Evolutionary conservation across 148 eudicot genomes (phyloP).

Genomic region (Fagopyrum homotropicum): DNA sequence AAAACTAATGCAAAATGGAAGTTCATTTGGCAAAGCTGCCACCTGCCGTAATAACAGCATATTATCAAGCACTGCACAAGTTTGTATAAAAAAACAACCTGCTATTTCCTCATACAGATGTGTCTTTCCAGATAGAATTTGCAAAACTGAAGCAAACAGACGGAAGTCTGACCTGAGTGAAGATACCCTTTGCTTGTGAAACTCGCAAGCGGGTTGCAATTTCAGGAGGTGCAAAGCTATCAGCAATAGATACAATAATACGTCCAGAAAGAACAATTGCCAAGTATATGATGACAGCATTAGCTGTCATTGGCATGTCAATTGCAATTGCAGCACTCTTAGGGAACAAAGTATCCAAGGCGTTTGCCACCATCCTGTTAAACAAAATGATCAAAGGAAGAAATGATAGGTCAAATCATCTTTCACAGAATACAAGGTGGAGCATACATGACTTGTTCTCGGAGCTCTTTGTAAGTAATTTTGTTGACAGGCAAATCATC

Average conservation of each 20-base stretch:
- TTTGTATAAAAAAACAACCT: neutral
- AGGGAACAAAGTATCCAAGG: constrained; percentile 56
- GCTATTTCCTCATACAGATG: neutral
- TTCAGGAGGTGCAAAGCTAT: constrained; percentile 87
- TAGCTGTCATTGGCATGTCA: constrained; percentile 92
- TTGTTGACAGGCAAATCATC: constrained; percentile 44
- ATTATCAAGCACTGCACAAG: neutral
- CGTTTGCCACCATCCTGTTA: constrained; percentile 79
- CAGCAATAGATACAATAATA: constrained; percentile 84
- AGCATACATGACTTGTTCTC: constrained; percentile 79
- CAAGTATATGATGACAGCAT: constrained; percentile 81
- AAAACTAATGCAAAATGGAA: neutral
- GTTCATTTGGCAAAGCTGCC: neutral
- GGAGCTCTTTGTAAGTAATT: constrained; percentile 56
- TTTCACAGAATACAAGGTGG: neutral
- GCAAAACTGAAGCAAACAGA: neutral
- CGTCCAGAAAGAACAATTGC: constrained; percentile 72
- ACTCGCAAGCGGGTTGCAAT: constrained; percentile 80
- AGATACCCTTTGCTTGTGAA: constrained; percentile 74
- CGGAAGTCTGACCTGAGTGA: constrained; percentile 63
- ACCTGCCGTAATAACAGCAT: neutral
- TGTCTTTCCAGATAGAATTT: neutral
- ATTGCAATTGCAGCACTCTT: constrained; percentile 89
- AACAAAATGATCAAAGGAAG: neutral
- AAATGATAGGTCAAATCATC: neutral